A percentile compares a stretch with the other conserved stretches of the same genome.
Conservation (phyloP, 352 stramenopile species). For the Pythium vanterpoolii region DNA sequence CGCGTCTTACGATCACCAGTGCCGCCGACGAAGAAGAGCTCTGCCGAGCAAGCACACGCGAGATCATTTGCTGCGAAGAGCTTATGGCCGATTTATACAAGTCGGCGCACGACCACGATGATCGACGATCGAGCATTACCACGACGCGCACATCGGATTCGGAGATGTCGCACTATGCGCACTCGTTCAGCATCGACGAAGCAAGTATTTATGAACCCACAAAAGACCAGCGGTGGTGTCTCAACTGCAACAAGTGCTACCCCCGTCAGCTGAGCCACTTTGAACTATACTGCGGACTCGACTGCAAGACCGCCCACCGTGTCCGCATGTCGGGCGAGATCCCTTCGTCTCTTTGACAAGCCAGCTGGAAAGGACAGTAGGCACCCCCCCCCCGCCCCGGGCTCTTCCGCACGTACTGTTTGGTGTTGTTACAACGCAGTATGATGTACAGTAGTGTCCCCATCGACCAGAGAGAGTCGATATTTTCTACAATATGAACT, state of each 20-base stretch:
- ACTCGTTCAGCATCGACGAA: conserved; percentile 19
- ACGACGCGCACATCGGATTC: conserved; percentile 23
- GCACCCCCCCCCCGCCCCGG: background rate
- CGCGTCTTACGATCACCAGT: conserved; percentile 56
- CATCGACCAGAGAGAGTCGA: background rate
- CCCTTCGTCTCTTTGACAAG: background rate
- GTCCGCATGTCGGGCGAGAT: conserved; percentile 30
- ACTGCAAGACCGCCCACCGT: conserved; percentile 69
- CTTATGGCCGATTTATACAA: conserved; percentile 17
- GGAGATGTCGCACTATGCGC: conserved; percentile 19
- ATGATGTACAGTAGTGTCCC: conserved; percentile 5
- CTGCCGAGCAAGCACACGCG: conserved; percentile 34
- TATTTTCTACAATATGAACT: background rate
- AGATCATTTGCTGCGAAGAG: conserved; percentile 48
- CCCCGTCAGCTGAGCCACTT: conserved; percentile 62
- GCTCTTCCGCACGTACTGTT: background rate
- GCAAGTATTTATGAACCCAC: conserved; percentile 42
- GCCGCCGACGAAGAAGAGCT: conserved; percentile 54
- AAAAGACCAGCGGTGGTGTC: conserved; percentile 72
- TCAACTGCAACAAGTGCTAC: conserved; percentile 78
- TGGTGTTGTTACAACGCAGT: background rate
- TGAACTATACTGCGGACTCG: conserved; percentile 63
- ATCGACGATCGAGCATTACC: conserved; percentile 20
- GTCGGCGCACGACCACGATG: background rate
- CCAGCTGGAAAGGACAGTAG: background rate